Percentiles rank a stretch among this genome's conserved stretches.
Evolutionary conservation across 2,329 filamentous ascomycete genomes (phyloP).

Genomic region (Calonectria fujianensis): DNA sequence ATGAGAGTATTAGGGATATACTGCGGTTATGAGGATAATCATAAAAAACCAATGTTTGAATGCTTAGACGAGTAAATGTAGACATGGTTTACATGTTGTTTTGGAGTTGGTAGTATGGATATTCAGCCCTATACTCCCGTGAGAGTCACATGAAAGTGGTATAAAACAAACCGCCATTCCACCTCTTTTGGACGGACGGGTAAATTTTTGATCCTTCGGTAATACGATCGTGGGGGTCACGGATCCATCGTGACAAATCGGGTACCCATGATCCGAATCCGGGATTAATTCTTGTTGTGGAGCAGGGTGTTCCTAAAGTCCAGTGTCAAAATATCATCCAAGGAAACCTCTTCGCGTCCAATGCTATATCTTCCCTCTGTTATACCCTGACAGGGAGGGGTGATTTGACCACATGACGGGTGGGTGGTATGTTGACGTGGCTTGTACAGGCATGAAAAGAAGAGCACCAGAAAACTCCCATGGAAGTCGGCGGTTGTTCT

Average conservation of each 20-base stretch:
- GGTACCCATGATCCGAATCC: slow-evolving; percentile 22
- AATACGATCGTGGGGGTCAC: slow-evolving; percentile 32
- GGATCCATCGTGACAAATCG: slow-evolving; percentile 33
- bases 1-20: not conserved
- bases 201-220: not conserved
- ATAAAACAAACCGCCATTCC: not conserved
- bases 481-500: not conserved
- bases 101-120: not conserved
- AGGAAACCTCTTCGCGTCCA: too few relatives aligned
- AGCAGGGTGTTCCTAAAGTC: not conserved
- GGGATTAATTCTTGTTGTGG: not conserved
- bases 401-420: not conserved
- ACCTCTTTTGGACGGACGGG: not conserved
- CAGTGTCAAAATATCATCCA: not conserved
- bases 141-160: not conserved
- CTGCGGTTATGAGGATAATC: not conserved
- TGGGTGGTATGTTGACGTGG: not conserved
- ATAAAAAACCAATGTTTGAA: too few relatives aligned
- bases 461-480: not conserved
- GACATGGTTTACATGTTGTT: not conserved
- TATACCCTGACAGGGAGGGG: not conserved
- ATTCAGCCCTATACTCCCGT: too few relatives aligned
- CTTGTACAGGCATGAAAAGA: not conserved
- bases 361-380: not conserved
- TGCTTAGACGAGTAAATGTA: not conserved